A percentile compares a stretch with the other conserved stretches of the same genome.
Evolutionary conservation across 495 filamentous ascomycete species (phyloP).

Genomic region (Acidomyces sp.): DNA sequence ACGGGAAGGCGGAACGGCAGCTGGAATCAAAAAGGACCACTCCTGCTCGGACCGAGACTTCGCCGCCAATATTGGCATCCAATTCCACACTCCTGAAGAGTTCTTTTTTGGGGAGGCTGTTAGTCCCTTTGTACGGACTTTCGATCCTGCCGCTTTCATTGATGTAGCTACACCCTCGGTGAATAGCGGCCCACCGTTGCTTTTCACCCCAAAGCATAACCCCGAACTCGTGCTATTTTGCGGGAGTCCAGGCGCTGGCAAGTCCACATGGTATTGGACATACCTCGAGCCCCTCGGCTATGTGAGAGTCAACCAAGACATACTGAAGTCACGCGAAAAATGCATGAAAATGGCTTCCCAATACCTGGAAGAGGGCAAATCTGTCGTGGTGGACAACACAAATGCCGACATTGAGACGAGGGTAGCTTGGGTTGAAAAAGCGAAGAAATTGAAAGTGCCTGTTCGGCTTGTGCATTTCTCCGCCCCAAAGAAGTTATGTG

Average conservation of each 20-base stretch:
- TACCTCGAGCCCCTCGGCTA: constrained; percentile 68
- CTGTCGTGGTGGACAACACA: constrained; percentile 79
- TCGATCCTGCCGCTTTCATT: constrained; percentile 50
- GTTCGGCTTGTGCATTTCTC: constrained; percentile 83
- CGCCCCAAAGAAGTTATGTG: constrained; percentile 54
- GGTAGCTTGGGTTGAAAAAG: constrained; percentile 60
- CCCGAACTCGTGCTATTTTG: constrained; percentile 74
- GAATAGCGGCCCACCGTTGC: constrained; percentile 21
- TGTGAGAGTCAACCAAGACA: constrained; percentile 80
- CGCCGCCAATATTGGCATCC: constrained; percentile 65
- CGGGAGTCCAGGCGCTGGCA: constrained; percentile 78
- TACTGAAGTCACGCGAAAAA: constrained; percentile 69
- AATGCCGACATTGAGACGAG: constrained; percentile 70
- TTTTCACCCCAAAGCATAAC: constrained; percentile 49
- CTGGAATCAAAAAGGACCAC: constrained; percentile 42
- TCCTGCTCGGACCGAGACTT: constrained; percentile 69
- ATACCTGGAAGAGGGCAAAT: constrained; percentile 47
- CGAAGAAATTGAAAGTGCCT: constrained; percentile 52
- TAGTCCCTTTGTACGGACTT: constrained; percentile 48
- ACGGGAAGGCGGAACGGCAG: constrained; percentile 25
- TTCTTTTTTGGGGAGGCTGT: constrained; percentile 61
- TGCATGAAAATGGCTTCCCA: constrained; percentile 67
- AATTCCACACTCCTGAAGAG: constrained; percentile 79
- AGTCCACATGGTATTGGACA: constrained; percentile 79
- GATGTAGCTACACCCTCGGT: constrained; percentile 18